Evolutionary conservation across 2,329 filamentous ascomycete species (phyloP).

Genomic region (Trichothecium roseum): DNA sequence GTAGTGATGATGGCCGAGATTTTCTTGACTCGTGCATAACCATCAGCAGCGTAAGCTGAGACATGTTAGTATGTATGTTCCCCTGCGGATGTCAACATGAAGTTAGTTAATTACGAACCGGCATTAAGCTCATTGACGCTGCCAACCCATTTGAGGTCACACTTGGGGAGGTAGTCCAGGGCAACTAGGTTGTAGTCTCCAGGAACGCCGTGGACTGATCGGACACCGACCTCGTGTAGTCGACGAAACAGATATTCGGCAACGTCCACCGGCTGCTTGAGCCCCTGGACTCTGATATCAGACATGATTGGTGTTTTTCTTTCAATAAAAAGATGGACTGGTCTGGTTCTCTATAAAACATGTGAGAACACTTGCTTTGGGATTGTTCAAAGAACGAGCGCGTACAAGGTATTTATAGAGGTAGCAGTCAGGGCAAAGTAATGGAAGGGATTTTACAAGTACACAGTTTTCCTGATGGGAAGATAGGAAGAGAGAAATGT

Average conservation of each 20-base stretch:
- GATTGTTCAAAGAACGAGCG: too few relatives aligned
- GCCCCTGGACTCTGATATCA: conserved; percentile 29
- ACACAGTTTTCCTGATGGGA: too few relatives aligned
- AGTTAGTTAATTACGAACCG: conserved; percentile 29
- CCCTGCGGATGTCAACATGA: too few relatives aligned
- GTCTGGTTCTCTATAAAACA: too few relatives aligned
- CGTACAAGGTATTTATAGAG: too few relatives aligned
- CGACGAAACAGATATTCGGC: conserved; percentile 59
- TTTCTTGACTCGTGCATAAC: conserved; percentile 64
- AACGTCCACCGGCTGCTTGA: conserved; percentile 45
- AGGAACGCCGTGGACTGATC: conserved; percentile 58
- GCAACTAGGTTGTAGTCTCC: conserved; percentile 64
- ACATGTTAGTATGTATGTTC: conserved; percentile 7
- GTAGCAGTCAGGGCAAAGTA: too few relatives aligned
- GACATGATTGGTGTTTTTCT: conserved; percentile 16
- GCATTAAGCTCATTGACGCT: conserved; percentile 68
- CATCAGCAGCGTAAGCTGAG: conserved; percentile 66
- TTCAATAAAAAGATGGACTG: too few relatives aligned
- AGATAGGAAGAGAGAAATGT: too few relatives aligned
- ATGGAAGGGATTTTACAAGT: too few relatives aligned
- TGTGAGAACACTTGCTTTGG: too few relatives aligned
- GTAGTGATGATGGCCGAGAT: conserved; percentile 63
- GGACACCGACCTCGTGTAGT: conserved; percentile 52
- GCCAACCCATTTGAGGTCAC: conserved; percentile 53
- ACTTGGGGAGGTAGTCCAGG: conserved; percentile 53